phyloP scores from a whole-genome alignment of 768 basidiomycete species.

The Russula griseocarnosa region DNA sequence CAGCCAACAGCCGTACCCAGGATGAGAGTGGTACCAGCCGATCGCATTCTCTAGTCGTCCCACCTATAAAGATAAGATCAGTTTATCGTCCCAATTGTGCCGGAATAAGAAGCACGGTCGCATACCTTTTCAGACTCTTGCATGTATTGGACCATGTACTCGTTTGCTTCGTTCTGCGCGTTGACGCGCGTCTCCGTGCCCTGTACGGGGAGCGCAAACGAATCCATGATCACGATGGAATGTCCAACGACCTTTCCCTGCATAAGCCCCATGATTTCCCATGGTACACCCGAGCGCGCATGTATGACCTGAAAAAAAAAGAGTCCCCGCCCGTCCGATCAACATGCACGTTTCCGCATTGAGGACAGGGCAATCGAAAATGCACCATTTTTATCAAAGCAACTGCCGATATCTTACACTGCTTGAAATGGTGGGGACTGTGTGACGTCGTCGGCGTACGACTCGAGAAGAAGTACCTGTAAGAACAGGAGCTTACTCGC shows the following conservation, averaged over 20 bases:
- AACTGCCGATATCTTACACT: slow-evolving; percentile 92
- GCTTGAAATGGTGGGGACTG: slow-evolving; percentile 78
- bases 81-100: not conserved
- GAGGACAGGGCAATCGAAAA: not conserved
- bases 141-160: slow-evolving; percentile 97
- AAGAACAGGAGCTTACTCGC: slow-evolving; percentile 57
- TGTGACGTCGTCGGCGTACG: slow-evolving; percentile 8
- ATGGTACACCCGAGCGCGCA: slow-evolving; percentile 92
- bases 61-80: slow-evolving; percentile 46
- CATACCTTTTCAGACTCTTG: slow-evolving; percentile 74
- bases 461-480: slow-evolving; percentile 4
- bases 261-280: slow-evolving; percentile 99
- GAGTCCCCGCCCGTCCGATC: not conserved
- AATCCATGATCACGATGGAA: slow-evolving; percentile 85
- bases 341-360: slow-evolving; percentile 12
- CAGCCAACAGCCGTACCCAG: slow-evolving; percentile 98
- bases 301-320: slow-evolving; percentile 79
- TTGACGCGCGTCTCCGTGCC: slow-evolving; percentile 98
- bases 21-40: slow-evolving; percentile 99
- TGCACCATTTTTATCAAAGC: slow-evolving; percentile 92
- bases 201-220: slow-evolving; percentile 94
- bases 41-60: slow-evolving; percentile 82
- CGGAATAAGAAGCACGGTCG: not conserved
- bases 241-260: slow-evolving; percentile 88
- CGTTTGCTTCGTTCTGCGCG: slow-evolving; percentile 90